phyloP scores from a whole-genome alignment of 805 yeast species.

The Wickerhamiella azyma region DNA sequence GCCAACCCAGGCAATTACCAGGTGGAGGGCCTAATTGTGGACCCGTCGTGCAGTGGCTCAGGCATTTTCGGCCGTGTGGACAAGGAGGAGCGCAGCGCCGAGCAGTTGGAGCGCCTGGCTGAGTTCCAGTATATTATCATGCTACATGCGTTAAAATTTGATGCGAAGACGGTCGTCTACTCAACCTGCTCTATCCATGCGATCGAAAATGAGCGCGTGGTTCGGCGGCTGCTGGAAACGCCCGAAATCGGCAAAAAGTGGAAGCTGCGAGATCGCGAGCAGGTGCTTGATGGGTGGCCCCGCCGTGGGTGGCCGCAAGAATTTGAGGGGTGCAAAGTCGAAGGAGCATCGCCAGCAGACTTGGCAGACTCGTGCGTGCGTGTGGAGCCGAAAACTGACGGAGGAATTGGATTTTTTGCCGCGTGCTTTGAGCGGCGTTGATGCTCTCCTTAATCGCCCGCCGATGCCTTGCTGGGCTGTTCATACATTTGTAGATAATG shows the following conservation, averaged over 20 bases:
- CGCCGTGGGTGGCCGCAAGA: conserved; percentile 69
- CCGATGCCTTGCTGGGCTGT: too few relatives aligned
- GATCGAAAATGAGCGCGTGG: conserved; percentile 89
- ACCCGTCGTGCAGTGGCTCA: conserved; percentile 95
- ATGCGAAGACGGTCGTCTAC: conserved; percentile 65
- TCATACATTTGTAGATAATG: conserved; percentile 20
- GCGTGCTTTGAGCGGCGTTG: conserved; percentile 59
- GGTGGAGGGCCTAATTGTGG: conserved; percentile 75
- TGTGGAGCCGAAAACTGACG: conserved; percentile 74
- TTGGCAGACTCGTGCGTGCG: conserved; percentile 81
- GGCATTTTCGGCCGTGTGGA: conserved; percentile 78
- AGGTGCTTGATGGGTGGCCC: conserved; percentile 75
- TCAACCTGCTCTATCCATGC: conserved; percentile 94
- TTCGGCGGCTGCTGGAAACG: conserved; percentile 59
- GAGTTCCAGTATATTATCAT: conserved; percentile 81
- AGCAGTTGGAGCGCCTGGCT: conserved; percentile 58
- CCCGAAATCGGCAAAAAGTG: conserved; percentile 49
- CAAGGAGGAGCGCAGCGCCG: conserved; percentile 23
- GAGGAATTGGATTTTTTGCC: conserved; percentile 98
- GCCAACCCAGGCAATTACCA: conserved; percentile 45
- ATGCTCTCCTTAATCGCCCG: too few relatives aligned
- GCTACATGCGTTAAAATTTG: conserved; percentile 68
- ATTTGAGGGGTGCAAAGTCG: conserved; percentile 32
- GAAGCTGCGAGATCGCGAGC: conserved; percentile 43
- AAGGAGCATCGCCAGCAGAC: conserved; percentile 27